These are phyloP conservation scores for Fusarium praegraminearum DNA, from an alignment of 2,329 filamentous ascomycete species.

Conservation along the genomic window DNA sequence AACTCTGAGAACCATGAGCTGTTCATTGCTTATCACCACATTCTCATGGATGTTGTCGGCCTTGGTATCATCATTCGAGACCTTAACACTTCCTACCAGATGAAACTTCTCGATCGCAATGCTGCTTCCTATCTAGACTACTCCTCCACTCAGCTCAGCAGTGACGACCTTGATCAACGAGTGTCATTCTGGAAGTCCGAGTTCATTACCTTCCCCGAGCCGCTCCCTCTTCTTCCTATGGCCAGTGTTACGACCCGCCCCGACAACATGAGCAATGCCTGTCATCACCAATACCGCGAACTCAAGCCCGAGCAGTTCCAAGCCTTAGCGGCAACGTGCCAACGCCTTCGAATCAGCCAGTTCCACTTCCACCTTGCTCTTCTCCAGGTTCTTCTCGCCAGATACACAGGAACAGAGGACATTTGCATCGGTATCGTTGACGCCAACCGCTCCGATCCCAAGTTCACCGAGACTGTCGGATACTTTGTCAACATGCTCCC, in stretches of 20 bases:
- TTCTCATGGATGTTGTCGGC: neutral
- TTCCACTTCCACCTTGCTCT: conserved; percentile 10
- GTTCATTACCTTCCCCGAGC: neutral
- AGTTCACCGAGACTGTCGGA: conserved; percentile 3
- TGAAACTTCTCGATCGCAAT: conserved; percentile 2
- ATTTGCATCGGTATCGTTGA: conserved; percentile 13
- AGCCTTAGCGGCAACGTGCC: neutral
- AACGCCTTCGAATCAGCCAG: neutral
- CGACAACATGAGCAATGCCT: neutral
- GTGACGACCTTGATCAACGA: neutral
- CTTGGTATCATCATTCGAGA: neutral
- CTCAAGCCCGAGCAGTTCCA: neutral
- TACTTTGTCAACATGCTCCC: conserved; percentile 19
- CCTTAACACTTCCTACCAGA: neutral
- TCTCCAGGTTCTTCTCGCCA: neutral
- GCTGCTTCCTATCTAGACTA: neutral
- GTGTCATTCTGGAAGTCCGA: neutral
- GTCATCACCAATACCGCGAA: neutral
- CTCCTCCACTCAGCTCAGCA: neutral
- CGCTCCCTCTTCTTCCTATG: neutral
- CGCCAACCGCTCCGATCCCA: neutral
- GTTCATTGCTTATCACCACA: neutral
- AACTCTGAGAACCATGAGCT: neutral
- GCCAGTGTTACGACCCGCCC: neutral
- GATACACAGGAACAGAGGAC: neutral